Base-by-base conservation (phyloP, 768 basidiomycete genomes). In the Panaeolus cyanescens region DNA sequence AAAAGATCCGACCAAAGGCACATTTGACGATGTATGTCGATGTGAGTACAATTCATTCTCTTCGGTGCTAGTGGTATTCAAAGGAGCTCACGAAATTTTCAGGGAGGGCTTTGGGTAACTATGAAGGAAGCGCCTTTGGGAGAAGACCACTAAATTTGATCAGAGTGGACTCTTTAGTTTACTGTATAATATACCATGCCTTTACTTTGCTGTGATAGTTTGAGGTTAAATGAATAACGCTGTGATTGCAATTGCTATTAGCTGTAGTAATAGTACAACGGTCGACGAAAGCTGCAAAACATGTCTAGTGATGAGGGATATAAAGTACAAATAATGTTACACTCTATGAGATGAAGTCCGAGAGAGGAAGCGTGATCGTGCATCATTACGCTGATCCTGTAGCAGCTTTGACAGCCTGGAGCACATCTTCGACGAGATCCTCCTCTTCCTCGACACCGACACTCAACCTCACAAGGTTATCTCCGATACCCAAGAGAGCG, bases 381-480 rank as follows among this genome's bases (percentile, higher is more conserved):
- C 8, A 50, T 50, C 45, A 50, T 25, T 28, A 50, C 5, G 25
- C 22, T 8, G 45, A 37, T 58, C 50, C 40, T 42, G 64, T 62
- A 13, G 64, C 33, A 9, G 28, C 31, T 30, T 59, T 60, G 32
- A 95, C 72, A 10, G 91, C 92, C 67, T 83, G 81, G 67, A 85
- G 75, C 10, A 95, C 74, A 76, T 95, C 93, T 34, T 73, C 75
- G 9, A 95, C 75, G 53, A 98, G 70, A 77, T 99, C 96, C 20
- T 91, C 89, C 13, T 71, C 79, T 55, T 99, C 96, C 75, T 98
- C 96, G 13, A 96, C 83, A 2, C 96, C 96, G 0, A 96, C 92
- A 33, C 88, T 90, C 64, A 99, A 72, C 17, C 96, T 79, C 2
- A 97, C 78, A 61, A 96, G 72, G 63, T 89, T 85, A 19, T 88